Conservation (phyloP, 2,329 filamentous ascomycete species). For the Xylaria arbuscula region DNA sequence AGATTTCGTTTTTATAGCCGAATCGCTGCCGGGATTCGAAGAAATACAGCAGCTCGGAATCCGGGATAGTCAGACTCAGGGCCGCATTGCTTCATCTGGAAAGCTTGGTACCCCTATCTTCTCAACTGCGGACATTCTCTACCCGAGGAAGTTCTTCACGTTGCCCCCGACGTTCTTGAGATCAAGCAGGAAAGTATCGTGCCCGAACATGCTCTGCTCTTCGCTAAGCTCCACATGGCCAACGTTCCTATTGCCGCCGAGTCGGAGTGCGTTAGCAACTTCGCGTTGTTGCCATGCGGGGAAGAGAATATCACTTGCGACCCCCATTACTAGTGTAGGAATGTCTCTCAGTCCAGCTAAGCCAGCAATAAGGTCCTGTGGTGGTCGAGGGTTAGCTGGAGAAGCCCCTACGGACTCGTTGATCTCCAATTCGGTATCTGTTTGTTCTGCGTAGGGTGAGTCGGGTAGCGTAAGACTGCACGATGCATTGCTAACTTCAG, state of each 20-base stretch:
- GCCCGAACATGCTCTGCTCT: slow-evolving; percentile 93
- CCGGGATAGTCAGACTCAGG: not conserved
- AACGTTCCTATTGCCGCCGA: slow-evolving; percentile 82
- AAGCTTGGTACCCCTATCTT: slow-evolving; percentile 6
- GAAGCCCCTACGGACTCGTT: slow-evolving; percentile 49
- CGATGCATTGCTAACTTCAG: slow-evolving; percentile 56
- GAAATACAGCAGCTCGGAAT: not conserved
- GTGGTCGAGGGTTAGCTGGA: slow-evolving; percentile 64
- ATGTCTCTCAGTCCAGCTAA: slow-evolving; percentile 77
- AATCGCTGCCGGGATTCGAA: not conserved
- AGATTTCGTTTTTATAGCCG: no score
- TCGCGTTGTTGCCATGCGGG: slow-evolving; percentile 98
- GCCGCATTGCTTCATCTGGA: not conserved
- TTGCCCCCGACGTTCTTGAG: slow-evolving; percentile 90
- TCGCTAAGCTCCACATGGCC: slow-evolving; percentile 92
- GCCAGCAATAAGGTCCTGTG: slow-evolving; percentile 82
- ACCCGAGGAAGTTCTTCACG: slow-evolving; percentile 81
- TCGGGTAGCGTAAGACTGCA: slow-evolving; percentile 88
- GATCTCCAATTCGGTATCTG: slow-evolving; percentile 58
- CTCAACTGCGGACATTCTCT: slow-evolving; percentile 5
- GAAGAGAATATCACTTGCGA: slow-evolving; percentile 95
- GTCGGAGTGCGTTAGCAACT: slow-evolving; percentile 83
- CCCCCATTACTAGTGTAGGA: slow-evolving; percentile 89
- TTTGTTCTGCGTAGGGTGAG: slow-evolving; percentile 86
- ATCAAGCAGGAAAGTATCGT: slow-evolving; percentile 95